Percentiles rank a stretch among this genome's conserved stretches.
phyloP scores from a whole-genome alignment of 1,284 basidiomycete species.

The Sparassis latifolia region DNA sequence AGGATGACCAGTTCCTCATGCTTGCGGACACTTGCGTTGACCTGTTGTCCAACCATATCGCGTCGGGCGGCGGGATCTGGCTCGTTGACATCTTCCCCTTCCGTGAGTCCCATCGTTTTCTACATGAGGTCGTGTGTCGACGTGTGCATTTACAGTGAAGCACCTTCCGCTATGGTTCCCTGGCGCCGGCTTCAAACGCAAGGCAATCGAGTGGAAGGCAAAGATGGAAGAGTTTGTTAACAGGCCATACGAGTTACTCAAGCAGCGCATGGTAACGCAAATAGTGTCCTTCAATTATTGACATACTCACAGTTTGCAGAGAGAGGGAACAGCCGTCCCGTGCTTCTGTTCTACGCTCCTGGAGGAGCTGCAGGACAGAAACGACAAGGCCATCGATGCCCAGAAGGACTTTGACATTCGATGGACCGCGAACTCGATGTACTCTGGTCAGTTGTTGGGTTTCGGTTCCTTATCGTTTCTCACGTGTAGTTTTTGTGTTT shows the following conservation, averaged over 20 bases:
- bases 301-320: not conserved
- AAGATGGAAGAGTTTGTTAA: constrained; percentile 65
- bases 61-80: constrained; percentile 62
- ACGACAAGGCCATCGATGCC: constrained; percentile 14
- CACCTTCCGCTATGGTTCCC: constrained; percentile 29
- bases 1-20: constrained; percentile 48
- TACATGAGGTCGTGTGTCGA: not conserved
- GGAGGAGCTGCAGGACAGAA: constrained; percentile 27
- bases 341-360: constrained; percentile 60
- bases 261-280: constrained; percentile 39
- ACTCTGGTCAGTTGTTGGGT: constrained; percentile 4
- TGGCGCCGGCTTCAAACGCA: constrained; percentile 31
- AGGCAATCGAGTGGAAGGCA: constrained; percentile 56
- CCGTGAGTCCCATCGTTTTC: constrained; percentile 10
- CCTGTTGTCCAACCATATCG: constrained; percentile 54
- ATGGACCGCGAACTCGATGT: constrained; percentile 59
- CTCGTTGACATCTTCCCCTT: constrained; percentile 56
- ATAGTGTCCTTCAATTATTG: not conserved
- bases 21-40: constrained; percentile 58
- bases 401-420: constrained; percentile 55
- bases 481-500: not conserved
- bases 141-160: constrained; percentile 15
- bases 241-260: constrained; percentile 52
- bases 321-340: constrained; percentile 40
- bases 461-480: not conserved